A percentile compares a stretch with the other conserved stretches of the same genome.
Conservation (phyloP, 1,139 yeast genomes). For the Yamadazyma spencermartinsiae region DNA sequence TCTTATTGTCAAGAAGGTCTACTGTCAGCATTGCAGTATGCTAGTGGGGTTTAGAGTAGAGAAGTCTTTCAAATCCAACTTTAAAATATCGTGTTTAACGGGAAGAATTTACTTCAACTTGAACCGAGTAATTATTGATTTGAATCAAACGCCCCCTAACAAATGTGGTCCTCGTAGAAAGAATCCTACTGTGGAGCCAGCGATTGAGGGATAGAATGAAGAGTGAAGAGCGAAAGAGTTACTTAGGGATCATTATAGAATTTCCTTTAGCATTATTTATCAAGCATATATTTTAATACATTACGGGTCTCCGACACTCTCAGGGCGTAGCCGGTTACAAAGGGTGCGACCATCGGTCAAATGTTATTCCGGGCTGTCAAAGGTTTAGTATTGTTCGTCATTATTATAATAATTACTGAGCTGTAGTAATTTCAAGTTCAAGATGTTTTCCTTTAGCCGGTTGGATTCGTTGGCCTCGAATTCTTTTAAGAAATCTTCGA, state of each 20-base stretch:
- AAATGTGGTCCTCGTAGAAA: not conserved
- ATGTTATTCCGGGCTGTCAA: not conserved
- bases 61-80: not conserved
- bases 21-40: not conserved
- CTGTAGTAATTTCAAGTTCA: not conserved
- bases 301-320: too few relatives aligned
- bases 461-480: slow-evolving; percentile 9
- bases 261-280: too few relatives aligned
- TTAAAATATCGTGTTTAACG: not conserved
- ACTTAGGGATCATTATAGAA: too few relatives aligned
- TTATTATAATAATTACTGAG: slow-evolving; percentile 2
- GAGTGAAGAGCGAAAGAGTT: too few relatives aligned
- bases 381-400: not conserved
- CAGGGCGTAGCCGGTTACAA: too few relatives aligned
- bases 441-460: not conserved
- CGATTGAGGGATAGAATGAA: too few relatives aligned
- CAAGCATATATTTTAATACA: too few relatives aligned
- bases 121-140: not conserved
- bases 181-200: not conserved
- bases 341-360: too few relatives aligned
- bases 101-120: slow-evolving; percentile 3
- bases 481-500: slow-evolving; percentile 14
- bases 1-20: slow-evolving; percentile 1
- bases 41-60: slow-evolving; percentile 1
- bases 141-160: not conserved